Evolutionary conservation across 306 rosid species (phyloP), one percentile per base, ranked within the genome.

Genomic region (Pachyrhizus erosus): DNA sequence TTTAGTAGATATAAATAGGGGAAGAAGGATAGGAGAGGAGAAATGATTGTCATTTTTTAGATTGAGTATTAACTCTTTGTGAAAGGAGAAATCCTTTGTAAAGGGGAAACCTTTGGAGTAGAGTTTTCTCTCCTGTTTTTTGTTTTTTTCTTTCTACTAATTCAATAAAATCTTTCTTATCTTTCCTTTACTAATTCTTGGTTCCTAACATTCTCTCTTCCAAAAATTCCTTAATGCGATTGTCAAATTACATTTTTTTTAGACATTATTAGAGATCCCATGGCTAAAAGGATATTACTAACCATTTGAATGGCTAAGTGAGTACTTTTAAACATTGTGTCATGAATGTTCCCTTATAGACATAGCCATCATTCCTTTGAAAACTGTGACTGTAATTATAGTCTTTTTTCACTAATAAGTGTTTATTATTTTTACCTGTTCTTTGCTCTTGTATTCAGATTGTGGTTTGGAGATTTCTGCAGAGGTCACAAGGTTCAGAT

Each of bases 401-500:
- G 60, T 77, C 37, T 46, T 77, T 45, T 34, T 48, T 83, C 58
- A 70, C 18, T 69, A 34, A n/a, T 37, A 34, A 49, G 69, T 46
- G 49, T 31, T 65, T 34, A n/a, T n/a, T 7, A 3, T 43, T 66
- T n/a, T 62, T 17, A 17, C 54, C 51, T 34, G 42, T 58, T 57
- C 26, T 45, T 70, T n/a, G n/a, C 55, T 10, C 75, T 69, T 54
- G 67, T 51, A 83, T 75, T 46, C 94, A 96, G 99, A 89, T 93
- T 81, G 93, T 92, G 55, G 96, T 96, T 80, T 92, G 95, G 98
- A 93, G 91, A 82, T 96, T 86, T 90, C 98, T 96, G 82, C 91
- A 81, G 79, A 87, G 90, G 73, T 93, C 97, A 78, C 75, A 87
- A 46, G 91, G 98, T 88, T 89, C 94, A 46, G 92, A 91, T 88